Percentiles rank a stretch among this genome's conserved stretches.
phyloP scores from a whole-genome alignment of 768 basidiomycete genomes.

The Boletus eberwhitei region DNA sequence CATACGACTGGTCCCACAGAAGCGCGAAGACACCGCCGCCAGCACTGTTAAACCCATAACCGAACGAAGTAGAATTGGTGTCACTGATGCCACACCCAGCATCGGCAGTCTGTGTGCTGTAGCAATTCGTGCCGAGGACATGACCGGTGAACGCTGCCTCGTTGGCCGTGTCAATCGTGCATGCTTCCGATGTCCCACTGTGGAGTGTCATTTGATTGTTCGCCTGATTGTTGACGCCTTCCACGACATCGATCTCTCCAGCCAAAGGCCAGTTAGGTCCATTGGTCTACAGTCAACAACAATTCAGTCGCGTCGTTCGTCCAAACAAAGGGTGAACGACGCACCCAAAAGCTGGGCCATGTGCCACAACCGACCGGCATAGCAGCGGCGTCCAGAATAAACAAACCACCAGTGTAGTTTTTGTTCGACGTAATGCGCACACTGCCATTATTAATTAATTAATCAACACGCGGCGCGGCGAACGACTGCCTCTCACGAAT shows the following conservation, averaged over 20 bases:
- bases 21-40: slow-evolving; percentile 55
- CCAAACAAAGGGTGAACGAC: slow-evolving; percentile 7
- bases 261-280: slow-evolving; percentile 50
- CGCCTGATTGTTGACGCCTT: slow-evolving; percentile 60
- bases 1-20: slow-evolving; percentile 44
- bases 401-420: slow-evolving; percentile 61
- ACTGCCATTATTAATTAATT: slow-evolving; percentile 30
- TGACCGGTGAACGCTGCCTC: slow-evolving; percentile 18
- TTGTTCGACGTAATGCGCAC: slow-evolving; percentile 68
- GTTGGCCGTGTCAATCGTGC: slow-evolving; percentile 15
- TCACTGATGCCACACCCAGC: slow-evolving; percentile 51
- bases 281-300: slow-evolving; percentile 31
- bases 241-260: slow-evolving; percentile 73
- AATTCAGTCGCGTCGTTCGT: neutral
- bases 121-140: slow-evolving; percentile 34
- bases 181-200: slow-evolving; percentile 43
- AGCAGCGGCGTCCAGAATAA: slow-evolving; percentile 66
- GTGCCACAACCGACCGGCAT: slow-evolving; percentile 71
- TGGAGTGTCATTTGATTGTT: slow-evolving; percentile 69
- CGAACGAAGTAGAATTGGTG: slow-evolving; percentile 41
- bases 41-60: slow-evolving; percentile 30
- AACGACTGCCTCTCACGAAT: slow-evolving; percentile 37
- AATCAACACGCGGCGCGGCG: neutral
- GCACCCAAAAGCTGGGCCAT: slow-evolving; percentile 58
- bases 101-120: slow-evolving; percentile 38